These are phyloP conservation scores for Epichloe sibirici DNA, from an alignment of 2,329 filamentous ascomycete species.

Conservation along the genomic window DNA sequence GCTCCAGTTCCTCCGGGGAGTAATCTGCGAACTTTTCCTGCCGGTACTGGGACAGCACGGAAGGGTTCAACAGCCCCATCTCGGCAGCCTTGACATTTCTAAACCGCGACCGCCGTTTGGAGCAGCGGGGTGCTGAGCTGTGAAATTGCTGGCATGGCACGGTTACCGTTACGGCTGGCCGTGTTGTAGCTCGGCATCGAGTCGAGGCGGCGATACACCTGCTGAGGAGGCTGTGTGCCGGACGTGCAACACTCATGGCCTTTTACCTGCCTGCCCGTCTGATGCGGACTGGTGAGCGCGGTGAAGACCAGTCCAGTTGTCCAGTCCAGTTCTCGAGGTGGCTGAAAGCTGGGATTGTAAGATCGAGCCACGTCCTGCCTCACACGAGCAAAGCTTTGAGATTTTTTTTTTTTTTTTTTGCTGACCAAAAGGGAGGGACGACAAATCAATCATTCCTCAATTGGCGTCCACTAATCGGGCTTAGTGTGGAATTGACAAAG, in stretches of 20 bases:
- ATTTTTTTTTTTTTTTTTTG: conserved; percentile 14
- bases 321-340: neutral
- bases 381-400: conserved; percentile 16
- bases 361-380: conserved; percentile 4
- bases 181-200: conserved; percentile 13
- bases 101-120: conserved; percentile 37
- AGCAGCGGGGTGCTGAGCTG: conserved; percentile 34
- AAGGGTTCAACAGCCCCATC: conserved; percentile 35
- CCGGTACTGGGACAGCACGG: conserved; percentile 31
- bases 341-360: neutral
- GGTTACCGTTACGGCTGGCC: conserved; percentile 12
- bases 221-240: conserved; percentile 40
- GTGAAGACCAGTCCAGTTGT: neutral
- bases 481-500: neutral
- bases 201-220: conserved; percentile 32
- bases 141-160: conserved; percentile 35
- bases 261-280: conserved; percentile 3
- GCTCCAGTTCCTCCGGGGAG: conserved; percentile 50
- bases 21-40: conserved; percentile 48
- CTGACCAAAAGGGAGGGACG: conserved; percentile 7
- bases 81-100: conserved; percentile 39
- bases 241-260: conserved; percentile 44
- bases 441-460: neutral
- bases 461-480: conserved; percentile 5
- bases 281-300: neutral